A percentile compares a stretch with the other conserved stretches of the same genome.
phyloP scores from a whole-genome alignment of 768 basidiomycete species.

The Trametes sanguinea region DNA sequence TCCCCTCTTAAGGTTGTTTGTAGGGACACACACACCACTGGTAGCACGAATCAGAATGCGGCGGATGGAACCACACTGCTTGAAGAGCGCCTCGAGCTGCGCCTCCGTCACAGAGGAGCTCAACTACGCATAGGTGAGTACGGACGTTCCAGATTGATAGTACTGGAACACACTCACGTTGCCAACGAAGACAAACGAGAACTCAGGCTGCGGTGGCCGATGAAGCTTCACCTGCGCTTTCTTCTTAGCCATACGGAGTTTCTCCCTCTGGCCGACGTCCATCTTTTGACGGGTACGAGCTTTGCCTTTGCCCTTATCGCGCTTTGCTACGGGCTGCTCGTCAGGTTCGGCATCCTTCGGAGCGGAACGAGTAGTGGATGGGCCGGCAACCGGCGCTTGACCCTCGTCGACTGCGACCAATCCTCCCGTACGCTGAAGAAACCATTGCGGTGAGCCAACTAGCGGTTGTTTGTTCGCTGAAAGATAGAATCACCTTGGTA shows the following conservation, averaged over 20 bases:
- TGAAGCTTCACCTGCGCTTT: constrained; percentile 10
- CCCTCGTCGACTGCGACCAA: neutral
- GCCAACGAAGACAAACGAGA: constrained; percentile 54
- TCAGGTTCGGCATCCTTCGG: neutral
- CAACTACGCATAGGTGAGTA: constrained; percentile 30
- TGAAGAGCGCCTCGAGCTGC: constrained; percentile 39
- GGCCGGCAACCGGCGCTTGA: neutral
- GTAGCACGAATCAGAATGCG: constrained; percentile 40
- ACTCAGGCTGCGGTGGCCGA: constrained; percentile 5
- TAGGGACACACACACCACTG: constrained; percentile 30
- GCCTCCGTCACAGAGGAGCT: constrained; percentile 35
- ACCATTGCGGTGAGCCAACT: neutral
- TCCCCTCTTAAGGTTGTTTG: constrained; percentile 2
- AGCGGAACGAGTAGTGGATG: neutral
- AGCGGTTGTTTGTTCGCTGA: neutral
- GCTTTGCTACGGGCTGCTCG: neutral
- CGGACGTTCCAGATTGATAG: neutral
- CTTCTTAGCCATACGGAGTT: constrained; percentile 22
- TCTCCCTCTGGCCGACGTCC: constrained; percentile 10
- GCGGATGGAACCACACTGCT: constrained; percentile 38
- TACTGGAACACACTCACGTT: constrained; percentile 48
- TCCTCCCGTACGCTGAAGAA: neutral
- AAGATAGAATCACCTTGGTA: neutral
- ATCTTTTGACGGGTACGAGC: neutral
- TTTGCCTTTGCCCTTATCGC: constrained; percentile 19